phyloP scores from a whole-genome alignment of 805 yeast genomes.

The Lipomyces starkeyi region DNA sequence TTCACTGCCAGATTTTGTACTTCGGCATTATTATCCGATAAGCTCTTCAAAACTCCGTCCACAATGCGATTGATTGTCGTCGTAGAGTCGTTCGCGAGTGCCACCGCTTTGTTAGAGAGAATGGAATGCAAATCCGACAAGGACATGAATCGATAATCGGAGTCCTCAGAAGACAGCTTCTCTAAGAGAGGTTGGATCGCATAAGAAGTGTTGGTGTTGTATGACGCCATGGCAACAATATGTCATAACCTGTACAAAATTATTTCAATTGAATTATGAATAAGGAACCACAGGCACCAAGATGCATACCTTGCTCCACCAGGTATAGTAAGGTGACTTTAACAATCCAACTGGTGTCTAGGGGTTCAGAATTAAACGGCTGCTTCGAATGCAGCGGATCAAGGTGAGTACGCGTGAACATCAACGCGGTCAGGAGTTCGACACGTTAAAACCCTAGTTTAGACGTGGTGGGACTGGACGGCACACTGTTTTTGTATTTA shows the following conservation, averaged over 20 bases:
- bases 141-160: conserved; percentile 86
- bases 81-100: conserved; percentile 38
- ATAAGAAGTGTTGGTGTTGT: conserved; percentile 7
- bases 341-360: not conserved
- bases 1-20: conserved; percentile 77
- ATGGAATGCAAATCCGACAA: conserved; percentile 67
- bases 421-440: not conserved
- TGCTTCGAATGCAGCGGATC: not conserved
- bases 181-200: conserved; percentile 36
- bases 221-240: conserved; percentile 1
- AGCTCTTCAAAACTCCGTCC: conserved; percentile 51
- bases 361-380: not conserved
- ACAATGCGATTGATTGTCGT: conserved; percentile 44
- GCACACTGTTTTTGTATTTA: no score
- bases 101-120: conserved; percentile 41
- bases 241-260: not conserved
- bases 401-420: not conserved
- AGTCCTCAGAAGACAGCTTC: conserved; percentile 54
- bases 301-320: not conserved
- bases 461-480: no score
- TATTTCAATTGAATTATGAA: not conserved
- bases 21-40: conserved; percentile 69
- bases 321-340: not conserved
- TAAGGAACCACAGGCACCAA: not conserved
- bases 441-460: no score